A percentile compares a stretch with the other conserved stretches of the same genome.
Conservation (phyloP, 495 filamentous ascomycete species). For the Sphaerosporella brunnea region DNA sequence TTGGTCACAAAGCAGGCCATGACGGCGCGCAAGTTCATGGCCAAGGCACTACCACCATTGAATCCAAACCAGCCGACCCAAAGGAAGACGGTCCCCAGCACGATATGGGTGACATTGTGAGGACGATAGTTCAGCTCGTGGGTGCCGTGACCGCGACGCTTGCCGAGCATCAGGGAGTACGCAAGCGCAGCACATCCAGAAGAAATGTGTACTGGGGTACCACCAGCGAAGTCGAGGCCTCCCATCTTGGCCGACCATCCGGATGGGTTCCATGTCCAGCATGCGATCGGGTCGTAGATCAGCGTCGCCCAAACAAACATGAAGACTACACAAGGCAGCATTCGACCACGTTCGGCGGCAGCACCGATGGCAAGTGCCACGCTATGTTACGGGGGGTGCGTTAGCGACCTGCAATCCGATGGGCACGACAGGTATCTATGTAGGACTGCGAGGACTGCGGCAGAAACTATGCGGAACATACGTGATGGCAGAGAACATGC, state of each 20-base stretch:
- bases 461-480: constrained; percentile 37
- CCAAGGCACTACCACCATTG: constrained; percentile 84
- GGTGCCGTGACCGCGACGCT: constrained; percentile 53
- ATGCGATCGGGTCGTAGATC: constrained; percentile 89
- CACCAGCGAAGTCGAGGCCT: constrained; percentile 88
- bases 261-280: constrained; percentile 89
- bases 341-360: constrained; percentile 79
- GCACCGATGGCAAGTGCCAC: constrained; percentile 86
- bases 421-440: too few relatives aligned
- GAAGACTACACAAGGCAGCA: constrained; percentile 86
- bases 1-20: constrained; percentile 61
- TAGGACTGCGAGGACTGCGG: too few relatives aligned
- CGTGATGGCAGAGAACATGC: constrained; percentile 95
- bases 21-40: constrained; percentile 71
- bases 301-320: constrained; percentile 93
- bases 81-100: constrained; percentile 91
- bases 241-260: constrained; percentile 77
- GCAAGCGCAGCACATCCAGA: constrained; percentile 82
- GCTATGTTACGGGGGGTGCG: constrained; percentile 30
- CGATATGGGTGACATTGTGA: constrained; percentile 94
- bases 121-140: constrained; percentile 91
- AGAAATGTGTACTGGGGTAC: constrained; percentile 88
- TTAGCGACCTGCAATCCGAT: too few relatives aligned
- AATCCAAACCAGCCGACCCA: constrained; percentile 99
- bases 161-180: constrained; percentile 61